A percentile compares a stretch with the other conserved stretches of the same genome.
Conservation (phyloP, 768 basidiomycete genomes). For the Sporobolomyces pararoseus region DNA sequence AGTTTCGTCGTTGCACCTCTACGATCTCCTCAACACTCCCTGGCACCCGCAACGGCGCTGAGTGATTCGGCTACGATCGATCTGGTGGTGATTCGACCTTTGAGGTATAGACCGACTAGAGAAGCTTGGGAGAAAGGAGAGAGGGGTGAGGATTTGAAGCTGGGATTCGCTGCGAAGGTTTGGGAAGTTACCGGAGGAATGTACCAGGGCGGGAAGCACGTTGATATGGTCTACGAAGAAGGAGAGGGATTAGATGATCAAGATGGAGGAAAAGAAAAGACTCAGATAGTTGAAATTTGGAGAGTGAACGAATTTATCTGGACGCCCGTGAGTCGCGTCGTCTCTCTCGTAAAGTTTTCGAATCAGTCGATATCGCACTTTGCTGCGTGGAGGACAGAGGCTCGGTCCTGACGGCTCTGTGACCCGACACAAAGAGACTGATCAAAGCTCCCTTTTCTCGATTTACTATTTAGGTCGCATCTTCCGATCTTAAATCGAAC, state of each 20-base stretch:
- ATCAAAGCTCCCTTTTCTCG: neutral
- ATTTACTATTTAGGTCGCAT: neutral
- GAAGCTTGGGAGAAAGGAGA: conserved; percentile 1
- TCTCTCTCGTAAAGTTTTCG: too few relatives aligned
- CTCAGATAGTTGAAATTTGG: conserved; percentile 67
- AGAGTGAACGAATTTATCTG: conserved; percentile 80
- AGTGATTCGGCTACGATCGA: conserved; percentile 59
- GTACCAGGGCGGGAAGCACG: conserved; percentile 72
- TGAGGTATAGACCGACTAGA: conserved; percentile 56
- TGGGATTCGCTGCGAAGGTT: conserved; percentile 57
- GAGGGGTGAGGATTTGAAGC: conserved; percentile 54
- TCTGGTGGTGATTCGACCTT: conserved; percentile 70
- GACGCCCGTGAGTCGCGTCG: conserved; percentile 63
- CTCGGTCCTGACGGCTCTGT: too few relatives aligned
- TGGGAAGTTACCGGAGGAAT: conserved; percentile 62
- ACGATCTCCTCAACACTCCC: conserved; percentile 45
- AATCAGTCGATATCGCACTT: too few relatives aligned
- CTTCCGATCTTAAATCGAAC: conserved; percentile 55
- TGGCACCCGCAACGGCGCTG: conserved; percentile 46
- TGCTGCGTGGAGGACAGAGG: too few relatives aligned
- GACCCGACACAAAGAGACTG: too few relatives aligned
- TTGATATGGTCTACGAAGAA: conserved; percentile 59
- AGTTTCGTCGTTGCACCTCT: conserved; percentile 72
- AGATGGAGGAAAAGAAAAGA: conserved; percentile 49
- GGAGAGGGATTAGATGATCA: conserved; percentile 47